Evolutionary conservation across 305 asterid genomes (phyloP).

Genomic region (Stenogyne calaminthoides): DNA sequence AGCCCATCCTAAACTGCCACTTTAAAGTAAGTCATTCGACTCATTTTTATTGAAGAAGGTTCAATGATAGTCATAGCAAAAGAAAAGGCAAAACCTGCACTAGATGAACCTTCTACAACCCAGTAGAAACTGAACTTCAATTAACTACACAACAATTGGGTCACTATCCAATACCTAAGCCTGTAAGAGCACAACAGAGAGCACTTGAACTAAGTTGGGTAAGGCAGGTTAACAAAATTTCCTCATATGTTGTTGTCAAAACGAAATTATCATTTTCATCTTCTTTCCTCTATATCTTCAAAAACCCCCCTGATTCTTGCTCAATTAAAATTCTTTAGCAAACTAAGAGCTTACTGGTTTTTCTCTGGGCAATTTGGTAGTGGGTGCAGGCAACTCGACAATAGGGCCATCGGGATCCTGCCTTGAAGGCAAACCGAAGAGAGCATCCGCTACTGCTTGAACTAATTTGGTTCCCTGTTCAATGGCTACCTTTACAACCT

Average conservation of each 20-base stretch:
- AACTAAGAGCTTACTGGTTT: constrained; percentile 67
- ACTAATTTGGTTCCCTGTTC: constrained; percentile 78
- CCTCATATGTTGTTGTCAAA: too few relatives aligned
- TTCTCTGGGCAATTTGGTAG: constrained; percentile 76
- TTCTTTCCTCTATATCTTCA: not conserved
- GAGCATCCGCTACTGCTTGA: constrained; percentile 86
- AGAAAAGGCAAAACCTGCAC: not conserved
- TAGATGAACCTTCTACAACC: not conserved
- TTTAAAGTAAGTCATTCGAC: not conserved
- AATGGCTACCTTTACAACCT: constrained; percentile 54
- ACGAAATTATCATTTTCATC: not conserved
- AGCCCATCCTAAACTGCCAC: not conserved
- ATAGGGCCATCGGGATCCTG: constrained; percentile 82
- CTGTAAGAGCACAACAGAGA: not conserved
- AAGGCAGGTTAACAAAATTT: too few relatives aligned
- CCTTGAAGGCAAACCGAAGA: constrained; percentile 72
- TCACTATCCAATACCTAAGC: not conserved
- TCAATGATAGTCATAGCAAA: not conserved
- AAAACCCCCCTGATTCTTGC: not conserved
- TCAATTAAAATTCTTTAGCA: not conserved
- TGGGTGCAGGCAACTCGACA: constrained; percentile 78
- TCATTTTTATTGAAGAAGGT: not conserved
- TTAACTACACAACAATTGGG: not conserved
- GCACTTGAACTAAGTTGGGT: too few relatives aligned
- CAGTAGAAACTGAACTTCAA: not conserved